Percentiles rank a stretch among this genome's conserved stretches.
Evolutionary conservation across 805 yeast genomes (phyloP).

Genomic region (Saccharomycopsis oosterbeekiorum): DNA sequence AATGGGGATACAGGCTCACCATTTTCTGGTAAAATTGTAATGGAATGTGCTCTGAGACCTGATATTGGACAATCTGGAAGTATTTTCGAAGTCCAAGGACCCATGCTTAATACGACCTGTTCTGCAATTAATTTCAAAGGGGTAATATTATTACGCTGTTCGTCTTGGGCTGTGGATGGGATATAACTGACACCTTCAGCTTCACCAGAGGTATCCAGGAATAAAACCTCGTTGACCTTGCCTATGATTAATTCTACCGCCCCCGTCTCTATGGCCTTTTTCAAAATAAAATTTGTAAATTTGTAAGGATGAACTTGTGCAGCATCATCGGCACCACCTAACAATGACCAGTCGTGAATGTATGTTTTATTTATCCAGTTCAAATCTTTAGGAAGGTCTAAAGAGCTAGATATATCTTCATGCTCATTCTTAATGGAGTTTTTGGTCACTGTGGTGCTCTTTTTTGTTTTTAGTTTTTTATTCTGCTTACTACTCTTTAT

Average conservation of each 20-base stretch:
- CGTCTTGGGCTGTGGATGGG: conserved; percentile 31
- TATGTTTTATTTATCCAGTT: conserved; percentile 66
- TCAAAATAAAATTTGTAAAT: conserved; percentile 75
- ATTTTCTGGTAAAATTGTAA: conserved; percentile 73
- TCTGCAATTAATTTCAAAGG: conserved; percentile 50
- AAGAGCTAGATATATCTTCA: conserved; percentile 13
- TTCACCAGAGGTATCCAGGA: conserved; percentile 51
- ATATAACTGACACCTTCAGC: conserved; percentile 65
- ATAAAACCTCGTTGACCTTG: conserved; percentile 60
- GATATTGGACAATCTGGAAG: conserved; percentile 90
- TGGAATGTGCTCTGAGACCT: conserved; percentile 91
- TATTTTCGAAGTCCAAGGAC: conserved; percentile 94
- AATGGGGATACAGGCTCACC: conserved; percentile 73
- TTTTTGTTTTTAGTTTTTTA: conserved; percentile 27
- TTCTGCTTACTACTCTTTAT: neutral
- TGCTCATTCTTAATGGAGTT: conserved; percentile 25
- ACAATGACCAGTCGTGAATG: conserved; percentile 62
- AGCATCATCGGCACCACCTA: conserved; percentile 81
- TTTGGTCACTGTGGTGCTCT: conserved; percentile 25
- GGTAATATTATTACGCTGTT: conserved; percentile 26
- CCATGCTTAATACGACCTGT: conserved; percentile 76
- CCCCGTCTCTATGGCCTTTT: conserved; percentile 73
- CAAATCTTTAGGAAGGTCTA: conserved; percentile 47
- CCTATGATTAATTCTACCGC: conserved; percentile 81
- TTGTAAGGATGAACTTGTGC: conserved; percentile 96